Percentiles rank a stretch among this genome's conserved stretches.
These are phyloP conservation scores for Aegilops longissima DNA, from an alignment of 176 grass and related monocot species.

Conservation along the genomic window DNA sequence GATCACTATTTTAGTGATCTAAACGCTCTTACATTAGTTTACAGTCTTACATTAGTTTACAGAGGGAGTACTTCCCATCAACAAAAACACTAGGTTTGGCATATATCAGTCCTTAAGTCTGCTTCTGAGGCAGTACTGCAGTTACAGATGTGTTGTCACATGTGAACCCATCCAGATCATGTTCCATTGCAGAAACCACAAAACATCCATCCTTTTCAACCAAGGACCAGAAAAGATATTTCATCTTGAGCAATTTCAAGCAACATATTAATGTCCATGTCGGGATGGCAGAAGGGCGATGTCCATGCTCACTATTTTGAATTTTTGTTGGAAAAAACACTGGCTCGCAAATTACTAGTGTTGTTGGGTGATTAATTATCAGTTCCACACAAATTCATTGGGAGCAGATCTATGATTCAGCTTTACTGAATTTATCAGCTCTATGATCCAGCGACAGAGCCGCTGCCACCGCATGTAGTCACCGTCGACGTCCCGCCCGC, in stretches of 20 bases:
- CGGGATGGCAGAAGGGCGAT: no score
- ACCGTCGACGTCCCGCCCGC: no score
- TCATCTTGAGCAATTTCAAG: conserved; percentile 80
- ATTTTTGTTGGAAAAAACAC: neutral
- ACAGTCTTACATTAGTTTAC: no score
- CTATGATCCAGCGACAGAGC: no score
- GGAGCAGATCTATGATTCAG: neutral
- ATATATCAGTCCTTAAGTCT: no score
- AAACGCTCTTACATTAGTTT: no score
- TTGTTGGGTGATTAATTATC: neutral
- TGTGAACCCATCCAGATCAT: neutral
- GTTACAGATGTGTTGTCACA: neutral
- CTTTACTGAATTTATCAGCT: no score
- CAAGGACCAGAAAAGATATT: conserved; percentile 79
- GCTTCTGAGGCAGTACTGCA: no score
- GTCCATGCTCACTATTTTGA: neutral
- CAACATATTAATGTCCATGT: conserved; percentile 5
- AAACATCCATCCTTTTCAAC: conserved; percentile 54
- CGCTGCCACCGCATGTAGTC: no score
- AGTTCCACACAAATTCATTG: neutral
- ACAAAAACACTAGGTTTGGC: neutral
- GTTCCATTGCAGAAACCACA: conserved; percentile 59
- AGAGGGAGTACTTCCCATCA: neutral
- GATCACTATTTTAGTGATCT: no score
- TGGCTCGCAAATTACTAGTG: neutral